Conservation (phyloP, 495 filamentous ascomycete species). For the Rostrohypoxylon terebratum region DNA sequence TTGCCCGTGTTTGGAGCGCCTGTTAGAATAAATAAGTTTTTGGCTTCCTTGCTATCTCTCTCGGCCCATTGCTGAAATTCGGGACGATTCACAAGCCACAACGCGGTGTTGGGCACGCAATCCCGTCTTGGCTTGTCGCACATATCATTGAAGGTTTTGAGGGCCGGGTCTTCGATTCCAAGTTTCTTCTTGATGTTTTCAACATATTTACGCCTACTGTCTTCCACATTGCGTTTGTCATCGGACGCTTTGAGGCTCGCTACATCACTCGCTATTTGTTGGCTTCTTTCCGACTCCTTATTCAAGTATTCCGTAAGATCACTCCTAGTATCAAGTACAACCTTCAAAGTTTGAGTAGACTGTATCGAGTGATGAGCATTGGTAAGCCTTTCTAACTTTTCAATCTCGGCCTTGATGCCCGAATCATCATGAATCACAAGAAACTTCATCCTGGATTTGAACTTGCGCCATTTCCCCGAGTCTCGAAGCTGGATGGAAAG, state of each 20-base stretch:
- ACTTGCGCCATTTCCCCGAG: constrained; percentile 32
- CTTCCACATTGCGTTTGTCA: constrained; percentile 1
- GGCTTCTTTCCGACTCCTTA: constrained; percentile 2
- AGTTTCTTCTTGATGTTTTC: constrained; percentile 4
- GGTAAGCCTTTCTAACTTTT: constrained; percentile 5
- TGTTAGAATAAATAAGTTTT: background rate
- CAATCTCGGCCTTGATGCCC: background rate
- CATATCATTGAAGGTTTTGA: constrained; percentile 1
- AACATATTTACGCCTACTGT: background rate
- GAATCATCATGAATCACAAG: constrained; percentile 22
- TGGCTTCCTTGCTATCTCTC: background rate
- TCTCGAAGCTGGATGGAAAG: constrained; percentile 41
- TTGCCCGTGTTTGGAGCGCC: constrained; percentile 1
- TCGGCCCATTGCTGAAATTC: constrained; percentile 8
- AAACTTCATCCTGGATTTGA: constrained; percentile 38
- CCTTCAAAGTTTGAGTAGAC: background rate
- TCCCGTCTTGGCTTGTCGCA: constrained; percentile 11
- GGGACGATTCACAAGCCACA: constrained; percentile 1
- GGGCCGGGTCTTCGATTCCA: background rate
- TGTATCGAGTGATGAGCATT: constrained; percentile 5
- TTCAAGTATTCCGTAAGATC: constrained; percentile 1
- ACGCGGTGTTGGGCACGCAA: background rate
- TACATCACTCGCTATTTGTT: constrained; percentile 4
- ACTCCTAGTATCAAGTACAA: background rate
- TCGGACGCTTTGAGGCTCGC: background rate